These are phyloP conservation scores for Pythium aphanidermatum DNA, from an alignment of 352 stramenopile genomes.

Conservation along the genomic window DNA sequence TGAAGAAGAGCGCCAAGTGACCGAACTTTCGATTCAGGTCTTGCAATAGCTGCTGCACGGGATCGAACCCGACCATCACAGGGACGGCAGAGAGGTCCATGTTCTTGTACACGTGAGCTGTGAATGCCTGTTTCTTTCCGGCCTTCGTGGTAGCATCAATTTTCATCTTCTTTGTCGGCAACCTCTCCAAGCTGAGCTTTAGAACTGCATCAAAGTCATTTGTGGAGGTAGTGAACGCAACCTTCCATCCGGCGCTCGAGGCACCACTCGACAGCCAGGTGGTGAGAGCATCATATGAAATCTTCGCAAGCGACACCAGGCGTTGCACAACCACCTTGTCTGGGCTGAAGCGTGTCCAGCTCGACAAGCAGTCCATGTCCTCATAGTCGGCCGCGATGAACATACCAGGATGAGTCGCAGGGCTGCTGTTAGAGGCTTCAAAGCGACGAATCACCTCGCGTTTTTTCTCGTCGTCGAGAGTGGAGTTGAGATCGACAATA, in stretches of 20 bases:
- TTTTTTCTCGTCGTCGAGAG: conserved; percentile 49
- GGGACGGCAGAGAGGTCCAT: conserved; percentile 61
- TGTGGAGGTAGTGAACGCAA: conserved; percentile 43
- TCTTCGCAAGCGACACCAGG: conserved; percentile 49
- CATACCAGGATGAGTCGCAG: conserved; percentile 56
- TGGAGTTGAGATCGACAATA: conserved; percentile 64
- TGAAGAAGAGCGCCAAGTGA: conserved; percentile 74
- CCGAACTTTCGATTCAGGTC: conserved; percentile 53
- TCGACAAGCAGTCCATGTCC: conserved; percentile 70
- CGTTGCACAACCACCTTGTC: conserved; percentile 63
- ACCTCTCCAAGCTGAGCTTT: conserved; percentile 36
- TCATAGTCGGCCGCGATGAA: conserved; percentile 81
- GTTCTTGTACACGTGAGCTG: conserved; percentile 81
- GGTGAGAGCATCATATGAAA: conserved; percentile 46
- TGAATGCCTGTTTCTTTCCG: conserved; percentile 65
- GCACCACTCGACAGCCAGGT: conserved; percentile 54
- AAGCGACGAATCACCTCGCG: conserved; percentile 74
- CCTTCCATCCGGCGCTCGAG: conserved; percentile 55
- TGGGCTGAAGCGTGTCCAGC: conserved; percentile 65
- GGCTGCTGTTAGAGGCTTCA: conserved; percentile 55
- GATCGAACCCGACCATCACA: conserved; percentile 71
- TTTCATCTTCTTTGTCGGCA: conserved; percentile 63
- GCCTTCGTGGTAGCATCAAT: conserved; percentile 20
- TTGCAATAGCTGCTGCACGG: conserved; percentile 53
- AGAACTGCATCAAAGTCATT: conserved; percentile 65